phyloP scores from a whole-genome alignment of 768 basidiomycete species.

The Hypsizygus marmoreus region DNA sequence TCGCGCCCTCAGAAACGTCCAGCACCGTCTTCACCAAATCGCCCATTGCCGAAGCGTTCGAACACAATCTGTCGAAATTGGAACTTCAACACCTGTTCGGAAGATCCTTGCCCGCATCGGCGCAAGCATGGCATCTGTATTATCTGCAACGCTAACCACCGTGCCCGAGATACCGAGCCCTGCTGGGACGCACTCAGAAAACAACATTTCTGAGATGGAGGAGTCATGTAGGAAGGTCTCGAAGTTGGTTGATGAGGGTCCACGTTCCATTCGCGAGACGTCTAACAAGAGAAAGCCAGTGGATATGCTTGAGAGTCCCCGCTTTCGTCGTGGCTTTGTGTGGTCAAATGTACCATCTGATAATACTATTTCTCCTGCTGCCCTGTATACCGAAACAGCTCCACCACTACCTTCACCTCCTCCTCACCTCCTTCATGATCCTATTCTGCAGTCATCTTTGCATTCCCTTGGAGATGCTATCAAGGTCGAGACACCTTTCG shows the following conservation, averaged over 20 bases:
- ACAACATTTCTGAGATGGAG: neutral
- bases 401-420: slow-evolving; percentile 16
- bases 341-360: slow-evolving; percentile 3
- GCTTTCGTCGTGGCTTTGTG: slow-evolving; percentile 11
- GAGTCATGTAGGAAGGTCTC: neutral
- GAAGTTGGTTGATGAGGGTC: neutral
- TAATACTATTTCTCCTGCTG: slow-evolving; percentile 12
- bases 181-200: too few relatives aligned
- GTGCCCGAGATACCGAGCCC: too few relatives aligned
- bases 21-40: neutral
- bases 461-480: slow-evolving; percentile 8
- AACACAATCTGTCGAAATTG: slow-evolving; percentile 3
- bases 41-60: slow-evolving; percentile 1
- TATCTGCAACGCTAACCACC: neutral
- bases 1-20: neutral
- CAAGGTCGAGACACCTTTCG: slow-evolving; percentile 27
- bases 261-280: neutral
- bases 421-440: slow-evolving; percentile 8
- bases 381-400: slow-evolving; percentile 13
- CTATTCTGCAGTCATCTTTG: neutral
- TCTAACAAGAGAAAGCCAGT: neutral
- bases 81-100: slow-evolving; percentile 7
- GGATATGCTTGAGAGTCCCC: neutral
- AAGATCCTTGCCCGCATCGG: slow-evolving; percentile 3
- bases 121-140: slow-evolving; percentile 8